Conservation (phyloP, 352 stramenopile genomes). For the Blastocystis sp. region DNA sequence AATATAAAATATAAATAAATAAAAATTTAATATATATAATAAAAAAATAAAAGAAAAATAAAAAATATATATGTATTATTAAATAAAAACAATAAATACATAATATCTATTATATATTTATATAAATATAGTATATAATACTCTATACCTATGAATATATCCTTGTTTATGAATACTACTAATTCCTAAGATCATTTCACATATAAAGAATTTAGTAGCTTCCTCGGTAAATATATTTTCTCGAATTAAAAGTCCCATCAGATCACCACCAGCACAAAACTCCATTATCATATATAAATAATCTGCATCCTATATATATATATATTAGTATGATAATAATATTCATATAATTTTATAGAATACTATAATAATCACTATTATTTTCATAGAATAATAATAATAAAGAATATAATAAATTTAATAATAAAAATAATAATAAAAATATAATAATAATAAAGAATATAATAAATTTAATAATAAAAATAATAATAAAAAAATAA, state of each 20-base stretch:
- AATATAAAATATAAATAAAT: too few relatives aligned
- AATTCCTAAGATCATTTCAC: conserved; percentile 88
- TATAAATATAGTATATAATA: conserved; percentile 39
- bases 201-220: conserved; percentile 79
- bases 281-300: conserved; percentile 88
- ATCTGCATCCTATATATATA: conserved; percentile 1
- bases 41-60: too few relatives aligned
- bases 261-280: conserved; percentile 86
- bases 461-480: conserved; percentile 38
- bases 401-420: too few relatives aligned
- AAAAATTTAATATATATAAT: too few relatives aligned
- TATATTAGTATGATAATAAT: not conserved
- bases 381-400: too few relatives aligned
- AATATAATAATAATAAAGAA: too few relatives aligned
- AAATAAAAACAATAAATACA: too few relatives aligned
- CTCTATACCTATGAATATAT: conserved; percentile 69
- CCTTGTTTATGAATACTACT: conserved; percentile 84
- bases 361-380: conserved; percentile 38
- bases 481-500: conserved; percentile 6
- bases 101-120: conserved; percentile 97
- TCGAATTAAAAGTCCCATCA: conserved; percentile 96
- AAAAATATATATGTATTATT: too few relatives aligned
- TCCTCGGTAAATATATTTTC: conserved; percentile 77
- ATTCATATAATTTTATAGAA: not conserved
- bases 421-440: conserved; percentile 53